Evolutionary conservation across 2,329 filamentous ascomycete species (phyloP).

Genomic region (Aspergillus novoparasiticus): DNA sequence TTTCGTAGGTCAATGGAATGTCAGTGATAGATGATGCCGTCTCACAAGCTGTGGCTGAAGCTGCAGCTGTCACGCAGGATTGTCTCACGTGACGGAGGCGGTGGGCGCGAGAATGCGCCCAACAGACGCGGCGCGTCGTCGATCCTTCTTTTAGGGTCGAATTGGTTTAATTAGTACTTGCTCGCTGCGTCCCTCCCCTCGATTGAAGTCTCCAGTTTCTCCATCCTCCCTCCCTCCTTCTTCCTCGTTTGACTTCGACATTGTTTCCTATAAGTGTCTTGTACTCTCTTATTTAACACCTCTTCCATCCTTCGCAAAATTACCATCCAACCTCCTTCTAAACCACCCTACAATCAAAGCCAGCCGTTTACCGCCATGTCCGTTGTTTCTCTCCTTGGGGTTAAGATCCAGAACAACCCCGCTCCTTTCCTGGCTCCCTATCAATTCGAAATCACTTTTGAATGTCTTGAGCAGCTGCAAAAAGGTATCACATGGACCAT

Average conservation of each 20-base stretch:
- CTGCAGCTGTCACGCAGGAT: conserved; percentile 23
- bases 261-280: conserved; percentile 7
- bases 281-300: conserved; percentile 13
- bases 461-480: conserved; percentile 90
- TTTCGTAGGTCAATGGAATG: conserved; percentile 13
- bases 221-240: neutral
- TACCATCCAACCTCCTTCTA: no score
- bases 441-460: conserved; percentile 97
- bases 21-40: conserved; percentile 8
- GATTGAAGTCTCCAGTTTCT: conserved; percentile 10
- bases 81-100: conserved; percentile 34
- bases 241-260: conserved; percentile 1
- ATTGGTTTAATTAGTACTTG: conserved; percentile 21
- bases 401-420: conserved; percentile 96
- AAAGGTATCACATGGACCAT: conserved; percentile 65
- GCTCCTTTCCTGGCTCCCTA: conserved; percentile 91
- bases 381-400: conserved; percentile 91
- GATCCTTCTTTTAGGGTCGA: conserved; percentile 15
- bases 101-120: conserved; percentile 32
- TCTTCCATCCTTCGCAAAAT: neutral
- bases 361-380: conserved; percentile 67
- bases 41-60: conserved; percentile 23
- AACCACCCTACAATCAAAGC: neutral
- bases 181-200: conserved; percentile 17
- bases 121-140: conserved; percentile 30